Base-by-base conservation (phyloP, 2,329 filamentous ascomycete genomes). In the Beauveria pseudobassiana region DNA sequence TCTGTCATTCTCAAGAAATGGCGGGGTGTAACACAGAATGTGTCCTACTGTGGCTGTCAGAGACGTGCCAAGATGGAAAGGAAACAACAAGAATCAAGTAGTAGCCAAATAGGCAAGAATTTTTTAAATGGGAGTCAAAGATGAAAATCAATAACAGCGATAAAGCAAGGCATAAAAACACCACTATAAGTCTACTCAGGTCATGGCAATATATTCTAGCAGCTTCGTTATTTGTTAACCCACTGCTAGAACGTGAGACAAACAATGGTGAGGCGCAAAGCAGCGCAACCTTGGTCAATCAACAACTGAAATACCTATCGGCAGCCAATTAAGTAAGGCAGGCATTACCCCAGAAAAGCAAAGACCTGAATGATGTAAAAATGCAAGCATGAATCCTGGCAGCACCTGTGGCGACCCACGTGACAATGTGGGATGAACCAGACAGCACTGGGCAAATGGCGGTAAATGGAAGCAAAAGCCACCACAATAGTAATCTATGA, bases 371-470 rank as follows among this genome's bases (percentile, higher is more conserved):
- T 26, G 34, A 54, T 54, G 51, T 43, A 42, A 42, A 53, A 45
- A n/a, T 22, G 46, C 34, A 50, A 34, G 45, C 55, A 58, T 42
- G 42, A 22, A 26, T 24, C 30, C 30, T 24, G 22, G 40, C 26
- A 28, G 24, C 16, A n/a, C 34, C 9, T 14, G 46, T 60, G 58
- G 58, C 58, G 58, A 60, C 50, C 58, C 58, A 60, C 58, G 58
- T 60, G 58, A 60, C 58, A 18, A 38, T 14, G 49, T 45, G 38
- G 57, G 48, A 59, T 59, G 28, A 38, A 40, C 34, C 34, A 42
- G 57, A 38, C 30, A 50, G 22, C 30, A 43, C n/a, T 50, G 55
- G 55, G 57, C 57, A 48, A 60, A 46, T 50, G 46, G 51, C 51
- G 50, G 50, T 43, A 42, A 50, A 50, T 53, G 24, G 50, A 45